Percentiles rank a stretch among this genome's conserved stretches.
These are phyloP conservation scores for Tuber melanosporum DNA, from an alignment of 495 filamentous ascomycete species.

Conservation along the genomic window DNA sequence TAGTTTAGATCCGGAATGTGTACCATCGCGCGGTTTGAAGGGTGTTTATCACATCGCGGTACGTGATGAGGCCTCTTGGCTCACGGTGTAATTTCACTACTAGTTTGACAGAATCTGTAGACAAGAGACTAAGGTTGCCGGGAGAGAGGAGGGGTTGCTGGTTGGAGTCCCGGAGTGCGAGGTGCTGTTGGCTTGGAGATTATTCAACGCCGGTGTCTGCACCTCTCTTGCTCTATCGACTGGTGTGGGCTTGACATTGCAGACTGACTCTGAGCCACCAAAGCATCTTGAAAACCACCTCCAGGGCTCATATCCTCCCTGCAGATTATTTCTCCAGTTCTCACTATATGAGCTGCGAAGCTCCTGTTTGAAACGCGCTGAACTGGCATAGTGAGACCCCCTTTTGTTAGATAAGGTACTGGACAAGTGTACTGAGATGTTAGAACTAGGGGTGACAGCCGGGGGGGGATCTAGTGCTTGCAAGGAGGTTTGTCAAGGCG, in stretches of 20 bases:
- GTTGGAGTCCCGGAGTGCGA: not conserved
- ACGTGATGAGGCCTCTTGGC: not conserved
- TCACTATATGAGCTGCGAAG: no score
- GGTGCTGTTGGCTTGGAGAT: not conserved
- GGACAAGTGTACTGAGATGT: no score
- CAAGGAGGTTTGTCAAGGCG: no score
- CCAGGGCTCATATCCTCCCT: no score
- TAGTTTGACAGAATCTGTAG: not conserved
- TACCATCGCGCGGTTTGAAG: no score
- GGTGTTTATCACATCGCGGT: no score
- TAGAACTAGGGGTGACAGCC: no score
- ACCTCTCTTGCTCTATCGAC: not conserved
- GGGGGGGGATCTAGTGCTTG: no score
- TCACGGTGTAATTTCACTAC: not conserved
- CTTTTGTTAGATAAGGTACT: not conserved
- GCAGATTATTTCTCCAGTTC: no score
- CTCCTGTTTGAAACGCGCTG: not conserved
- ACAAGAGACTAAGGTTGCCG: not conserved
- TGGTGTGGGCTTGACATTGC: no score
- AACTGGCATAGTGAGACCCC: not conserved
- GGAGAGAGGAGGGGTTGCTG: not conserved
- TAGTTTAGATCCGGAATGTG: no score
- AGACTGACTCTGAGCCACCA: no score
- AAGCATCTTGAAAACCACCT: not conserved
- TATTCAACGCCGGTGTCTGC: not conserved